Conservation (phyloP, 495 filamentous ascomycete genomes). For the Ramalina intermedia region DNA sequence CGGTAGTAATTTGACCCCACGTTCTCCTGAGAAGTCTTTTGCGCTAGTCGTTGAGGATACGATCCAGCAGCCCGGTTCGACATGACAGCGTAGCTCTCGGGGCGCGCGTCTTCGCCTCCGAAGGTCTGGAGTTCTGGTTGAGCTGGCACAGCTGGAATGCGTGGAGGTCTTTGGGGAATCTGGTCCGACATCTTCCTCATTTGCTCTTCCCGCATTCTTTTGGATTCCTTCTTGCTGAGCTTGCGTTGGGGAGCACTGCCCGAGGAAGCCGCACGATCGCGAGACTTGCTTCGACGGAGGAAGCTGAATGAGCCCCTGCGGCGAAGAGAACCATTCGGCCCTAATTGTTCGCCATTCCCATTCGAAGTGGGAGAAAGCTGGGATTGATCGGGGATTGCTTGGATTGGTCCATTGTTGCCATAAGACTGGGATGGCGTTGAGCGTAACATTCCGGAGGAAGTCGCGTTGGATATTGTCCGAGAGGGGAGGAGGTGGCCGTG, state of each 20-base stretch:
- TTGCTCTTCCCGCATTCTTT: conserved; percentile 47
- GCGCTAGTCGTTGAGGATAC: conserved; percentile 11
- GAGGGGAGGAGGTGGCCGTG: no score
- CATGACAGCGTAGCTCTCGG: conserved; percentile 50
- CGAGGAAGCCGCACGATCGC: conserved; percentile 35
- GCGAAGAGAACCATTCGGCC: conserved; percentile 15
- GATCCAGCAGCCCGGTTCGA: conserved; percentile 33
- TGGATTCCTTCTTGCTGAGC: conserved; percentile 51
- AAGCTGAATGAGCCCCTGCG: conserved; percentile 42
- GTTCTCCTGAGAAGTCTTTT: conserved; percentile 11
- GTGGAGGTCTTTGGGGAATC: conserved; percentile 57
- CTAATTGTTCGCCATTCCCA: neutral
- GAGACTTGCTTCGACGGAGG: conserved; percentile 69
- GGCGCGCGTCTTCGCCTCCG: conserved; percentile 51
- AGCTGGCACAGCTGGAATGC: conserved; percentile 62
- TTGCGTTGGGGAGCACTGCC: conserved; percentile 38
- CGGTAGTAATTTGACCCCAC: conserved; percentile 12
- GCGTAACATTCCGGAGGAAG: no score
- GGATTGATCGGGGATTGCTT: neutral
- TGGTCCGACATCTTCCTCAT: conserved; percentile 39
- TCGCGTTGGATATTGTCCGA: no score
- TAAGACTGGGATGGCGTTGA: no score
- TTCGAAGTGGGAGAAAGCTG: neutral
- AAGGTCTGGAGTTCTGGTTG: conserved; percentile 50
- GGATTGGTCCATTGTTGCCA: no score